Evolutionary conservation across 1,284 basidiomycete species (phyloP).

Genomic region (Ustilago nuda): DNA sequence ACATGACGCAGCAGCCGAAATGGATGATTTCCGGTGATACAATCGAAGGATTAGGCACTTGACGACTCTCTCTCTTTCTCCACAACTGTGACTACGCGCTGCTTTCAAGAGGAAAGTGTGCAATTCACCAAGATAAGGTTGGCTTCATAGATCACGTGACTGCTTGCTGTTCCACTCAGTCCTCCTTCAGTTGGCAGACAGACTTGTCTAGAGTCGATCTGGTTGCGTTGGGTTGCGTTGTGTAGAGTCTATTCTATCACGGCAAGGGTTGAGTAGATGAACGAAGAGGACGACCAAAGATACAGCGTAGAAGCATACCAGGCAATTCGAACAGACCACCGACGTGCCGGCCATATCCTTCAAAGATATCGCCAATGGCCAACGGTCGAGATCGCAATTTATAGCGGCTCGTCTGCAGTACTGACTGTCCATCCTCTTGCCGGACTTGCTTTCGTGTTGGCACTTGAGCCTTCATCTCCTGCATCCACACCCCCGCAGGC

Average conservation of each 20-base stretch:
- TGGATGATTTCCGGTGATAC: neutral
- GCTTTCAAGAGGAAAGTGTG: neutral
- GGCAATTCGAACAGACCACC: conserved; percentile 40
- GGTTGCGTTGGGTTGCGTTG: neutral
- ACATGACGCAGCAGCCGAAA: conserved; percentile 14
- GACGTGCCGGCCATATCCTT: conserved; percentile 47
- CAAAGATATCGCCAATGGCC: conserved; percentile 43
- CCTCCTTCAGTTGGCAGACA: too few species aligned
- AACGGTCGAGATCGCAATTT: conserved; percentile 40
- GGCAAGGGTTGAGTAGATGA: neutral
- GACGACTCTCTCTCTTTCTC: neutral
- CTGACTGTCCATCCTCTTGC: neutral
- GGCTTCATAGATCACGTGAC: neutral
- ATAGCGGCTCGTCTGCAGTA: conserved; percentile 12
- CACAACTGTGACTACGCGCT: conserved; percentile 1
- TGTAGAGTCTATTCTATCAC: neutral
- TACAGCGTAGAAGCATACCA: conserved; percentile 34
- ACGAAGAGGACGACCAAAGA: conserved; percentile 35
- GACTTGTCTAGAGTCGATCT: too few species aligned
- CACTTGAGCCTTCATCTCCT: conserved; percentile 3
- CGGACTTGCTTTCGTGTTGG: neutral
- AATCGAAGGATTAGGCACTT: conserved; percentile 1
- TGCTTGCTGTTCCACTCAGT: too few species aligned
- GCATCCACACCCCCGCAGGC: conserved; percentile 71
- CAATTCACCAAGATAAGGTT: too few species aligned